Base-by-base conservation (phyloP, 176 grass and related monocot genomes). In the Neostapfia colusana region DNA sequence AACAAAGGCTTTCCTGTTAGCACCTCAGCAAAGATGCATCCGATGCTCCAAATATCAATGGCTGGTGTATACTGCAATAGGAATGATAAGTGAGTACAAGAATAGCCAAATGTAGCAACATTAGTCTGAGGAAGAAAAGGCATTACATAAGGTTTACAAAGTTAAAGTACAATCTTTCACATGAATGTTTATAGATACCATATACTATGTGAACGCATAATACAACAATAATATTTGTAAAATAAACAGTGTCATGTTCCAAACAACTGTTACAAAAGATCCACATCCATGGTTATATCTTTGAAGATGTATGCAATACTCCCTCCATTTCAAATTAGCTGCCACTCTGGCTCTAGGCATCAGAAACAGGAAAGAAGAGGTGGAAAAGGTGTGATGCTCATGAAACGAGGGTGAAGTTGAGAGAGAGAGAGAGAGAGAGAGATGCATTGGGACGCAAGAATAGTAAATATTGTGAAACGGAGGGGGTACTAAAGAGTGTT, bases 11-110 rank as follows among this genome's bases (percentile, higher is more conserved):
- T 99, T 44, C 95, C 95, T 58, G 91, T 95, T 58, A 99, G 43
- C 53, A 99, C 89, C 87, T 99, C 95, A 62, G 95, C 91, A 67
- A 99, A 99, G 61, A 99, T 99, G 87, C 95, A 99, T 69, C 95
- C 95, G 26, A 99, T 95, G 84, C 95, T 99, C 95, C 95, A 99
- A 77, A 95, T 93, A 74, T 99, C 95, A 80, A 99, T 99, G 63
- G 95, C 95, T 64, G 95, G 87, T 51, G 95, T 99, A 81, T 99
- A 99, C 95, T 99, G 89, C 84, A 92, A 93, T 73, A 38, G 28
- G 53, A 86, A 78, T 73, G 82, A 72, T 13, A 75, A 37, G 4
- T 49, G 5, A 25, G 58, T 46, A 54, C 16, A 51, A 18, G 48
- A 7, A 20, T 18, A 51, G 5, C 0, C 48, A 51, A 51, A 51